These are phyloP conservation scores for Candida nonsorbophila DNA, from an alignment of 805 yeast species.

Conservation along the genomic window DNA sequence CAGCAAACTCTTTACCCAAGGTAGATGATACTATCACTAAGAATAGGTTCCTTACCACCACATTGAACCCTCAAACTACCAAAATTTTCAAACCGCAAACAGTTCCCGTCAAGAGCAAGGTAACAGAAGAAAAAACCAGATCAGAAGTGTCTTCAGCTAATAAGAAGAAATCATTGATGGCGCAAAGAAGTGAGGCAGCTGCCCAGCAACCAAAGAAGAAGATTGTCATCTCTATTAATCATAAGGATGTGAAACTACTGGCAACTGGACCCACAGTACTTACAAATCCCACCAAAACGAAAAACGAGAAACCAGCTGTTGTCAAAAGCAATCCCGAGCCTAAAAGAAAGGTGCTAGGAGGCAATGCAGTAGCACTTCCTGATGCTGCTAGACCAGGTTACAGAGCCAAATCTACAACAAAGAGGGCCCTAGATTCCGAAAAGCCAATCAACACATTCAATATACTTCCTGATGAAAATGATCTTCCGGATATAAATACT, in stretches of 20 bases:
- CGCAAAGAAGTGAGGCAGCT: constrained; percentile 20
- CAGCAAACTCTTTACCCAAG: constrained; percentile 2
- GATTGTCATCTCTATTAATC: constrained; percentile 19
- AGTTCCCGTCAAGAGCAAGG: neutral
- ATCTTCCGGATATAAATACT: constrained; percentile 35
- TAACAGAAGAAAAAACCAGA: neutral
- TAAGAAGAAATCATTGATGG: constrained; percentile 24
- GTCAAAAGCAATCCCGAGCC: constrained; percentile 1
- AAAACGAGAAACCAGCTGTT: neutral
- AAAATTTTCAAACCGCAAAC: neutral
- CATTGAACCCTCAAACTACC: constrained; percentile 26
- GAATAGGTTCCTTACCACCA: constrained; percentile 31
- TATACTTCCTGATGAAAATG: no score
- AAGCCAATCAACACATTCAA: constrained; percentile 7
- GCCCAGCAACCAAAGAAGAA: constrained; percentile 21
- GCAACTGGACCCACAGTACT: neutral
- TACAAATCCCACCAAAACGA: neutral
- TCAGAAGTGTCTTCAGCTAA: constrained; percentile 11
- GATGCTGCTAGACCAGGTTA: constrained; percentile 27
- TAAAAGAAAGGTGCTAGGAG: constrained; percentile 11
- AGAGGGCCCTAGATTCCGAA: neutral
- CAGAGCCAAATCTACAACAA: neutral
- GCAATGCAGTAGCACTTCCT: constrained; percentile 31
- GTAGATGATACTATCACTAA: constrained; percentile 11
- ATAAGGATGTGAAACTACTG: constrained; percentile 6